A percentile compares a stretch with the other conserved stretches of the same genome.
Conservation (phyloP, 2,329 filamentous ascomycete species). For the Aspergillus cejpii region DNA sequence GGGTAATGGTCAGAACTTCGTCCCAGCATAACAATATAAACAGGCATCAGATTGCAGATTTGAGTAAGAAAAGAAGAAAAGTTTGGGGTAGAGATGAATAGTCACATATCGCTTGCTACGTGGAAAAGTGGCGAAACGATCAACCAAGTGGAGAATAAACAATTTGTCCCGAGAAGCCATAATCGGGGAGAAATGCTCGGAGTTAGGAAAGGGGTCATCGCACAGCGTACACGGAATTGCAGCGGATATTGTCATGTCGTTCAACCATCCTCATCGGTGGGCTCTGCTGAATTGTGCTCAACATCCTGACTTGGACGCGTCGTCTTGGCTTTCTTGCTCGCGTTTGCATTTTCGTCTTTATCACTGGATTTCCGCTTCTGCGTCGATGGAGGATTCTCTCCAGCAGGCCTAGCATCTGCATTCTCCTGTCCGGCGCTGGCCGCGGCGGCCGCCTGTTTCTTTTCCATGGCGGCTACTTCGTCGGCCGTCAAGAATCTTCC, state of each 20-base stretch:
- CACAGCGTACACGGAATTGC: no score
- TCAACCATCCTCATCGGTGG: constrained; percentile 48
- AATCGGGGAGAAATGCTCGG: constrained; percentile 3
- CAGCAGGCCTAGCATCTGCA: constrained; percentile 27
- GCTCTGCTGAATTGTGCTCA: constrained; percentile 44
- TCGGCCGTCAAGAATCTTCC: constrained; percentile 94
- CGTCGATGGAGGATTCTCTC: constrained; percentile 32
- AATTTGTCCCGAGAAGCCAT: constrained; percentile 28
- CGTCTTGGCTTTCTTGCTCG: constrained; percentile 48
- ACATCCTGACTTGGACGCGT: constrained; percentile 46
- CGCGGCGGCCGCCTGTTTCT: constrained; percentile 45
- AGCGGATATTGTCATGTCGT: neutral
- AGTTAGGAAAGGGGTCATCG: neutral
- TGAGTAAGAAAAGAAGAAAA: constrained; percentile 14
- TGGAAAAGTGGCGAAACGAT: constrained; percentile 14
- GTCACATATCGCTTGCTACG: constrained; percentile 34
- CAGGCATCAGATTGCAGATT: constrained; percentile 19
- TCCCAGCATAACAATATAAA: constrained; percentile 27
- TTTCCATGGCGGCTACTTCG: constrained; percentile 85
- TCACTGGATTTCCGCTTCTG: constrained; percentile 49
- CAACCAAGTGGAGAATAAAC: constrained; percentile 18
- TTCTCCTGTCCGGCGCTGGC: constrained; percentile 31
- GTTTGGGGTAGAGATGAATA: constrained; percentile 19
- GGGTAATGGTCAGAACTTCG: constrained; percentile 16
- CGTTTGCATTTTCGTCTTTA: constrained; percentile 39